Base-by-base conservation (phyloP, 1,139 yeast species). In the Groenewaldozyma sp. region DNA sequence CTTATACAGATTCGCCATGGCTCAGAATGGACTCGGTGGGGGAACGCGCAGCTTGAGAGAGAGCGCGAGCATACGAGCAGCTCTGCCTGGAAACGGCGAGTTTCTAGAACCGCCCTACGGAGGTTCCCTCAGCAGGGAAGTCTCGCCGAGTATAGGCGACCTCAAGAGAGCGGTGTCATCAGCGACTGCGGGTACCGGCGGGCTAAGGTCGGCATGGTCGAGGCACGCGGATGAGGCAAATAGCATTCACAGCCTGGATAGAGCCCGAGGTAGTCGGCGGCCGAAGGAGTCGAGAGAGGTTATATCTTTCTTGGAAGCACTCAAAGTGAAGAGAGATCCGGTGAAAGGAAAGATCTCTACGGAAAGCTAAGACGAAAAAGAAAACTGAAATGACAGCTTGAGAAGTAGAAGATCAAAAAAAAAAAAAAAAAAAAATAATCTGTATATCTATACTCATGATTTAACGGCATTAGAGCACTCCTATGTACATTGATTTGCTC, bases 151-250 rank as follows among this genome's bases (percentile, higher is more conserved):
- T 14, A 31, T 38, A 29, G 16, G 21, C 10, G 41, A 38, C 17
- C 21, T 38, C 24, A 38, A 38, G 20, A 27, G 37, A 20, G 41
- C 34, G 3, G 41, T 33, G 6, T 34, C 35, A 17, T 11, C 13
- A 16, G 22, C 33, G 18, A n/a, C 22, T n/a, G 13, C 33, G 9
- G 13, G 13, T 4, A 14, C 20, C 5, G 18, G 22, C 9, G 33
- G 33, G 4, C 5, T 29, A 5, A 29, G 18, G 13, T 29, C 33
- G 5, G 13, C 17, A 14, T 29, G 33, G 33, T 13, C 20, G 14
- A 5, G 33, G 22, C 10, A 5, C 22, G 20, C 22, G 9, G 22
- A 29, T n/a, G 33, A 29, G 4, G 20, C 13, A 6, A 13, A 11
- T 11, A 22, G 26, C 26, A 22, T 22, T 22, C 7, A 13, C 31